Evolutionary conservation across 495 filamentous ascomycete species (phyloP).

Genomic region (Podospora conica): DNA sequence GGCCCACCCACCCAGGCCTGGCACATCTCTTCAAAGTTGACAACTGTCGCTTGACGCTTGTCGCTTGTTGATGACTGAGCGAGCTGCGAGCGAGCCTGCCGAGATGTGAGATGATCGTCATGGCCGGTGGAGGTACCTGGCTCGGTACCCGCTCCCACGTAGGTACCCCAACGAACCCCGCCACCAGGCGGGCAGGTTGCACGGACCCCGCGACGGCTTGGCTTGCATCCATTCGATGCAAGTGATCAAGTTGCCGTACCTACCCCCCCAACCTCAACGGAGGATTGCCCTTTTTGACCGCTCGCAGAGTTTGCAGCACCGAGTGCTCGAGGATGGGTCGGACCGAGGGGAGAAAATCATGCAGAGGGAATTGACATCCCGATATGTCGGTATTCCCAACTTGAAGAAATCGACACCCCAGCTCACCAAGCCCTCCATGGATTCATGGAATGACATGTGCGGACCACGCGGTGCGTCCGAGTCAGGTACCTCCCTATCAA

Average conservation of each 20-base stretch:
- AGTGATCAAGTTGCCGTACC: neutral
- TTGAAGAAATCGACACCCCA: neutral
- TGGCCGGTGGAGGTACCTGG: neutral
- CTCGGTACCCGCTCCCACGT: neutral
- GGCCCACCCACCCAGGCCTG: conserved; percentile 1
- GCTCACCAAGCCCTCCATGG: neutral
- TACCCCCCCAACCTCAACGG: neutral
- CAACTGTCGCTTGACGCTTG: neutral
- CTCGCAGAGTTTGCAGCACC: neutral
- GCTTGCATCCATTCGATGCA: neutral
- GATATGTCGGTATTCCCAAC: neutral
- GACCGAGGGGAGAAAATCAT: too few relatives aligned
- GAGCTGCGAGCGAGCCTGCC: too few relatives aligned
- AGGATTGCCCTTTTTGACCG: neutral
- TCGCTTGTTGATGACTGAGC: neutral
- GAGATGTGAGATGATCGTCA: neutral
- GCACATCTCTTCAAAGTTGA: neutral
- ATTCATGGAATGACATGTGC: too few relatives aligned
- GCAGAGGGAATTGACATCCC: neutral
- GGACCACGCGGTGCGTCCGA: neutral
- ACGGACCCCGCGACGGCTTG: neutral
- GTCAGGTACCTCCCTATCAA: too few relatives aligned
- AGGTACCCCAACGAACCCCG: neutral
- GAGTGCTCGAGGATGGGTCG: neutral
- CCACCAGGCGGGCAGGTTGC: neutral